Evolutionary conservation across 1,139 yeast species (phyloP), one percentile per base, ranked within the genome.

Genomic region (Hyphopichia khmerensis): DNA sequence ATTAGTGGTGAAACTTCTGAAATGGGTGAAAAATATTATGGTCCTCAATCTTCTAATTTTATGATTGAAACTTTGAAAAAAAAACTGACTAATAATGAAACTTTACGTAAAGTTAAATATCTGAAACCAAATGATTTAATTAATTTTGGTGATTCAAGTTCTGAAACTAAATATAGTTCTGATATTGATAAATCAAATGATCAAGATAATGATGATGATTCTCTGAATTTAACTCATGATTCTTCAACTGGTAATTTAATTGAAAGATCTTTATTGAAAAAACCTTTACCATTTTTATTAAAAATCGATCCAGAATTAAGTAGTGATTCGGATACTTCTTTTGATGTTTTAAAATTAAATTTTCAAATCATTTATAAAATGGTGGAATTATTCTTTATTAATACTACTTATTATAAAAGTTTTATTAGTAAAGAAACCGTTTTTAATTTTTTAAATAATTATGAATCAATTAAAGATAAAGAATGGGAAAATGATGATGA

Each of bases 401-500:
- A 55, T 15, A 57, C 62, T 21, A 53, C 56, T 23, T 63, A 67
- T 46, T 67, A 67, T 44, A 57, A 59, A 41, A 57, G 69, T 3
- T 70, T 69, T 43, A 61, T 72, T 13, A 56, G 66, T 13, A 59
- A 57, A 40, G 35, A 47, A 3, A 53, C 55, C 23, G 56, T 68
- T 2, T 41, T 65, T 19, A 59, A 54, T 9, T 71, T 72, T 41
- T 50, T 72, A 19, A 52, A 60, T 13, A 51, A 51, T 13, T 65
- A 69, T 48, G 57, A 59, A 13, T 32, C 50, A 2, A 59, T 68
- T 27, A 59, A 59, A 18, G 69, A 66, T 39, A 59, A 65, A 43
- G 66, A 62, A 35, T 75, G 82, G 81, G 77, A 72, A 43, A 63
- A 72, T 46, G 78, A 75, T 47, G 81, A 77, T 52, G 81, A 76